Evolutionary conservation across 192 early-diverging fungal species (phyloP).

Genomic region (Gryganskiella cystojenkinii): DNA sequence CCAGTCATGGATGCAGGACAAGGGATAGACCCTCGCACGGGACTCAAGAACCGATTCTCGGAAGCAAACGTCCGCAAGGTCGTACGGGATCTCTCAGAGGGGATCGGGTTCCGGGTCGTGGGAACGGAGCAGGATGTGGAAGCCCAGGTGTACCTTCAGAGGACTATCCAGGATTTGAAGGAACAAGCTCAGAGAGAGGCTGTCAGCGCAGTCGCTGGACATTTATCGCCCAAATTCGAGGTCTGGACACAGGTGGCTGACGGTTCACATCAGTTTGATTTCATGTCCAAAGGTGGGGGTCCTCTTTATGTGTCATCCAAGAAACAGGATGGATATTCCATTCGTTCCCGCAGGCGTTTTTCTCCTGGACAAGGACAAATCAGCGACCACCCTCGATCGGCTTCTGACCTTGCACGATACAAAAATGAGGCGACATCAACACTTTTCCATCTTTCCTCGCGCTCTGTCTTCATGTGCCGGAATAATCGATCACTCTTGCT

Average conservation of each 20-base stretch:
- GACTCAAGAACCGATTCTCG: slow-evolving; percentile 67
- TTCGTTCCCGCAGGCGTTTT: too few relatives aligned
- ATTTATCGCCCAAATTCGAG: slow-evolving; percentile 62
- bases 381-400: too few relatives aligned
- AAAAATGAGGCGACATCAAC: too few relatives aligned
- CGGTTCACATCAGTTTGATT: slow-evolving; percentile 73
- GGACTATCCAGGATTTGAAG: slow-evolving; percentile 4
- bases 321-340: too few relatives aligned
- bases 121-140: slow-evolving; percentile 49
- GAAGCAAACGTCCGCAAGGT: slow-evolving; percentile 60
- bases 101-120: slow-evolving; percentile 67
- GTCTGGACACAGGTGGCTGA: slow-evolving; percentile 62
- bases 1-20: slow-evolving; percentile 19
- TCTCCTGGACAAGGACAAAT: too few relatives aligned
- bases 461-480: too few relatives aligned
- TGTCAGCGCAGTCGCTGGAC: slow-evolving; percentile 3
- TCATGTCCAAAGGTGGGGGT: slow-evolving; percentile 66
- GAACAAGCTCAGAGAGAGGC: slow-evolving; percentile 5
- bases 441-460: too few relatives aligned
- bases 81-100: slow-evolving; percentile 57
- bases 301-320: too few relatives aligned
- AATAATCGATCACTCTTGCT: too few relatives aligned
- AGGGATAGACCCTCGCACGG: too few relatives aligned
- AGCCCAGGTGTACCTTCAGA: slow-evolving; percentile 39
- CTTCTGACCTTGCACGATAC: too few relatives aligned